Evolutionary conservation across 1,284 basidiomycete species (phyloP), one percentile per base, ranked within the genome.

Genomic region (Tylopilus sp.): DNA sequence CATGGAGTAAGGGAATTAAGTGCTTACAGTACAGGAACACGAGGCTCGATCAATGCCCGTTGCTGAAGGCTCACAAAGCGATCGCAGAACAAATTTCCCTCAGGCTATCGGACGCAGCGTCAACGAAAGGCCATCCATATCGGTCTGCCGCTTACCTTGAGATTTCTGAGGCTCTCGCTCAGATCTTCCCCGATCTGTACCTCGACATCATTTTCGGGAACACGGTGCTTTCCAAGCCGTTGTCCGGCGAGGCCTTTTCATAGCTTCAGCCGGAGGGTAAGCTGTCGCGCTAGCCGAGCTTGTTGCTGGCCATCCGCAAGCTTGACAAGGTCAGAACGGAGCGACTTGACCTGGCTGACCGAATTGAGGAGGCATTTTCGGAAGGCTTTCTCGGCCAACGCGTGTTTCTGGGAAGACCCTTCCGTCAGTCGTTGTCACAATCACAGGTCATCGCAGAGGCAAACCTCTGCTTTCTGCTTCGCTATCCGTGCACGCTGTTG

Each of bases 161-260:
- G 71, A 45, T 78, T 85, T 44, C 94, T 73, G 58, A 98, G 69
- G 61, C 77, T 91, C 69, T 98, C 95, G 51, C 82, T 87, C 35
- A 98, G 70, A 63, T 98, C 93, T 58, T 97, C 94, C 6, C 90
- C 91, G 0, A 95, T 78, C 69, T 97, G 94, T 14, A 97, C 93
- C 43, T 88, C 85, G 8, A 94, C 77, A 21, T 78, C 73, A 7
- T 73, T 77, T 57, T 83, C 81, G 2, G 80, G 82, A 0, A 96
- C 86, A 40, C 78, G 75, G 61, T 91, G 81, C 68, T 85, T 91
- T 21, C 93, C 87, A 7, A 95, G 57, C 65, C 78, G 80, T 67
- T 82, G 72, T 33, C 82, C 90, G 38, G 72, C 80, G 15, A 92
- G 65, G 4, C 88, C 87, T 21, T 73, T 64, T 46, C 52, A 60